Conservation (phyloP, 441 rosid species). For the Flueggea neowawraea region DNA sequence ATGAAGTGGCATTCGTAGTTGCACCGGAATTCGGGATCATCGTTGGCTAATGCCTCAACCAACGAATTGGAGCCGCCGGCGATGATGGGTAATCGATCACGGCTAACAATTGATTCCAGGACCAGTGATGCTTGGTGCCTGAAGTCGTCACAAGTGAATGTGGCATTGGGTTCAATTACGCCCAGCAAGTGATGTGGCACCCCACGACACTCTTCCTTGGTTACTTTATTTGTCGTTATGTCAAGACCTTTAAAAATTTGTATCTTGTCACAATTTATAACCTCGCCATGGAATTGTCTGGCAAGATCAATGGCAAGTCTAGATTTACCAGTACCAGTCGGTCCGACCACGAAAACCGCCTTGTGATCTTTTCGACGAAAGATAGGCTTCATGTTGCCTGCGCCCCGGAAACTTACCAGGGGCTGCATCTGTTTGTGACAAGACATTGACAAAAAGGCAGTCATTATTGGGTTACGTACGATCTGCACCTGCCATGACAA, state of each 20-base stretch:
- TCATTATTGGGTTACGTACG: slow-evolving; percentile 3
- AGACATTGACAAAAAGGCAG: slow-evolving; percentile 44
- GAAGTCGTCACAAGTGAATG: slow-evolving; percentile 52
- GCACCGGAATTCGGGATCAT: slow-evolving; percentile 40
- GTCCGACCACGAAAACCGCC: slow-evolving; percentile 71
- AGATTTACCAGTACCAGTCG: slow-evolving; percentile 85
- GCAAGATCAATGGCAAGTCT: slow-evolving; percentile 75
- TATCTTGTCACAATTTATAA: slow-evolving; percentile 75
- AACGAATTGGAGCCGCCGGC: slow-evolving; percentile 82
- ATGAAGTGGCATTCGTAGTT: slow-evolving; percentile 59
- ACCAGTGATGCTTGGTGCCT: slow-evolving; percentile 30
- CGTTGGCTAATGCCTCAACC: slow-evolving; percentile 51
- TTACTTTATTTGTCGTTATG: slow-evolving; percentile 68
- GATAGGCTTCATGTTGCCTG: slow-evolving; percentile 28
- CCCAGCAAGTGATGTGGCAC: slow-evolving; percentile 73
- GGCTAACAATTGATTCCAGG: slow-evolving; percentile 33
- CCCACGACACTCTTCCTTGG: slow-evolving; percentile 59
- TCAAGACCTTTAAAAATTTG: slow-evolving; percentile 73
- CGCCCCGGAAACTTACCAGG: slow-evolving; percentile 39
- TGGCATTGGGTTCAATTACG: slow-evolving; percentile 28
- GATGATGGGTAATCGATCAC: slow-evolving; percentile 53
- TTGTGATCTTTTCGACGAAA: slow-evolving; percentile 49
- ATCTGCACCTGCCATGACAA: slow-evolving; percentile 4
- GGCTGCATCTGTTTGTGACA: slow-evolving; percentile 53
- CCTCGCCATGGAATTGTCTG: slow-evolving; percentile 57